phyloP scores from a whole-genome alignment of 176 grass and related monocot species.

The Chrysopogon serrulatus region DNA sequence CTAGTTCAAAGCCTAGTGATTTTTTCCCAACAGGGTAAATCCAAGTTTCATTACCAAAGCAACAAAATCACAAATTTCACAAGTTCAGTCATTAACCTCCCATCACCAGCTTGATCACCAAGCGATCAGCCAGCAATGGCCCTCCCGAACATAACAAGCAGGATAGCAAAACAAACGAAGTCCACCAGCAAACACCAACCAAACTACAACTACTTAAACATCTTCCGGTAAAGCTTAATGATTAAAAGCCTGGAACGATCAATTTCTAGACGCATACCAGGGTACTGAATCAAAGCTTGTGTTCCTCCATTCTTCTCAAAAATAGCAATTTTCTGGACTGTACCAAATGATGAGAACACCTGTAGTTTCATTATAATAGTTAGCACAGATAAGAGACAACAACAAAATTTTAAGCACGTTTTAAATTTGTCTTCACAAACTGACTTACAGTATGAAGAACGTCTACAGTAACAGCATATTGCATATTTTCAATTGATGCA shows the following conservation, averaged over 20 bases:
- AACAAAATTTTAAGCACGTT: neutral
- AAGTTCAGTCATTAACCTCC: neutral
- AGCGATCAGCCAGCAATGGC: neutral
- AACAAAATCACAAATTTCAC: neutral
- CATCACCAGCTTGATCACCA: neutral
- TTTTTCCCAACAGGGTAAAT: neutral
- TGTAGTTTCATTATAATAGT: conserved; percentile 40
- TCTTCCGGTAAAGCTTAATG: neutral
- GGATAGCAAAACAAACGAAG: neutral
- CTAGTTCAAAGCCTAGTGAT: neutral
- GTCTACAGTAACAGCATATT: conserved; percentile 85
- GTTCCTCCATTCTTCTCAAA: conserved; percentile 94
- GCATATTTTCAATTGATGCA: conserved; percentile 92
- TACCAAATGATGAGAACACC: conserved; percentile 92
- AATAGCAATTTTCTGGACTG: conserved; percentile 96
- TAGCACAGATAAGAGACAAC: neutral
- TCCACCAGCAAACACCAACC: neutral
- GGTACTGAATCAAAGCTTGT: conserved; percentile 93
- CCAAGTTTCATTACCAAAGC: neutral
- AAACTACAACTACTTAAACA: neutral
- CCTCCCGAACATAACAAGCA: neutral
- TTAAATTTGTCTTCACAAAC: neutral
- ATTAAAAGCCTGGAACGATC: conserved; percentile 2
- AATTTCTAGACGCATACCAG: conserved; percentile 48
- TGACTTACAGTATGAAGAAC: conserved; percentile 89